Evolutionary conservation across 495 filamentous ascomycete species (phyloP).

Genomic region (Lophium mytilinum): DNA sequence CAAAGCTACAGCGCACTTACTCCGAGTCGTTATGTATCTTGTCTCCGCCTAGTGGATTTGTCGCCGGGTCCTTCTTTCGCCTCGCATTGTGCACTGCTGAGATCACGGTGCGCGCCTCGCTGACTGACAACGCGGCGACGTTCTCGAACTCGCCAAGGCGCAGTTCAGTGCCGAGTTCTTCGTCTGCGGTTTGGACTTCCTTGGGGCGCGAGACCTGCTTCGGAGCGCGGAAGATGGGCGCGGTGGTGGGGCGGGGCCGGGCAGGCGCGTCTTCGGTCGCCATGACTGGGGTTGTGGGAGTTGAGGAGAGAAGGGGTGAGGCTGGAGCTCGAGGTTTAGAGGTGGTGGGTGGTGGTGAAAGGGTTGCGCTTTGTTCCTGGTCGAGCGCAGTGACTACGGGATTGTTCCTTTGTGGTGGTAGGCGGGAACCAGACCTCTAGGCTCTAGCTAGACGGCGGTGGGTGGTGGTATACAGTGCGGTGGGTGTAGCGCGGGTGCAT

Average conservation of each 20-base stretch:
- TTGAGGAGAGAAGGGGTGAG: background rate
- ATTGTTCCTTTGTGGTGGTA: no score
- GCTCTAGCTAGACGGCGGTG: no score
- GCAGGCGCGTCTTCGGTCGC: background rate
- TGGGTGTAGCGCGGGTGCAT: no score
- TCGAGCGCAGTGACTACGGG: background rate
- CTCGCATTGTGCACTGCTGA: slow-evolving; percentile 74
- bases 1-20: slow-evolving; percentile 34
- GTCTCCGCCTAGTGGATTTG: slow-evolving; percentile 35
- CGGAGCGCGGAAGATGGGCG: slow-evolving; percentile 19
- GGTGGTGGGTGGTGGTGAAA: background rate
- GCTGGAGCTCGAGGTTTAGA: background rate
- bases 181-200: slow-evolving; percentile 63
- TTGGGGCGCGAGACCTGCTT: slow-evolving; percentile 22
- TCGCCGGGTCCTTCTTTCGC: slow-evolving; percentile 52
- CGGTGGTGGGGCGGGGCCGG: background rate
- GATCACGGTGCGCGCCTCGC: slow-evolving; percentile 85
- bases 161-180: slow-evolving; percentile 75
- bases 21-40: slow-evolving; percentile 46
- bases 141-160: slow-evolving; percentile 87
- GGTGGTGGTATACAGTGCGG: no score
- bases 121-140: slow-evolving; percentile 78
- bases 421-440: no score
- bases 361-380: background rate
- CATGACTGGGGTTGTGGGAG: slow-evolving; percentile 2